Conservation (phyloP, 768 basidiomycete species). For the Macrolepiota fuliginosa region DNA sequence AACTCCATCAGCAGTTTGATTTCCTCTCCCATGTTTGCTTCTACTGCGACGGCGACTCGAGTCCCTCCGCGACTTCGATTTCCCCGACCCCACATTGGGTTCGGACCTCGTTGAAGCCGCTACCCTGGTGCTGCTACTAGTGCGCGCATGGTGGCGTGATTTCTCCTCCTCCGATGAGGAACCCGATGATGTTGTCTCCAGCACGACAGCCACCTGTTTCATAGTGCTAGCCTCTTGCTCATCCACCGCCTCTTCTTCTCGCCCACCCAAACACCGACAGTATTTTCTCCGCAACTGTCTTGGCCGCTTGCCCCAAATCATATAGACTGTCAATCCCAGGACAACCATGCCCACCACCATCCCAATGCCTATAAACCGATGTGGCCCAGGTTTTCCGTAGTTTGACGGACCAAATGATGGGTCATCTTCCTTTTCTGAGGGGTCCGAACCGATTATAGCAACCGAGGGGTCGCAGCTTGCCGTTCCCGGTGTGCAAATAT, state of each 20-base stretch:
- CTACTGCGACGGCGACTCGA: slow-evolving; percentile 7
- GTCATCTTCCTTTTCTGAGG: slow-evolving; percentile 21
- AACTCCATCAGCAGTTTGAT: not conserved
- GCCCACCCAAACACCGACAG: slow-evolving; percentile 16
- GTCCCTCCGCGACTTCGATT: not conserved
- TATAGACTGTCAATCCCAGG: slow-evolving; percentile 35
- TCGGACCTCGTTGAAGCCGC: not conserved
- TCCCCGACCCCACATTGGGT: not conserved
- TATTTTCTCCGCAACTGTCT: slow-evolving; percentile 22
- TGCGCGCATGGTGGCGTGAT: not conserved
- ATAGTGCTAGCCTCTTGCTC: slow-evolving; percentile 1
- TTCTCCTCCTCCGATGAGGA: slow-evolving; percentile 4
- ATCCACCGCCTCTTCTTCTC: not conserved
- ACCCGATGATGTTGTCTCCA: slow-evolving; percentile 6
- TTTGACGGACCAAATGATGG: slow-evolving; percentile 18
- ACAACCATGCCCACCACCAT: slow-evolving; percentile 36
- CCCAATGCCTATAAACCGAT: slow-evolving; percentile 44
- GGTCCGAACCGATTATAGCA: slow-evolving; percentile 23
- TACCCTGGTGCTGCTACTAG: not conserved
- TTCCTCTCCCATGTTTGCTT: not conserved
- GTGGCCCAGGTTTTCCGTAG: slow-evolving; percentile 27
- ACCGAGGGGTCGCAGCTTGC: slow-evolving; percentile 19
- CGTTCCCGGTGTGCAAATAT: slow-evolving; percentile 21
- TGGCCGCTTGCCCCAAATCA: slow-evolving; percentile 32
- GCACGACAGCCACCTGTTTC: slow-evolving; percentile 3